Percentiles rank a stretch among this genome's conserved stretches.
These are phyloP conservation scores for Nemania sp. DNA, from an alignment of 2,329 filamentous ascomycete species.

Conservation along the genomic window DNA sequence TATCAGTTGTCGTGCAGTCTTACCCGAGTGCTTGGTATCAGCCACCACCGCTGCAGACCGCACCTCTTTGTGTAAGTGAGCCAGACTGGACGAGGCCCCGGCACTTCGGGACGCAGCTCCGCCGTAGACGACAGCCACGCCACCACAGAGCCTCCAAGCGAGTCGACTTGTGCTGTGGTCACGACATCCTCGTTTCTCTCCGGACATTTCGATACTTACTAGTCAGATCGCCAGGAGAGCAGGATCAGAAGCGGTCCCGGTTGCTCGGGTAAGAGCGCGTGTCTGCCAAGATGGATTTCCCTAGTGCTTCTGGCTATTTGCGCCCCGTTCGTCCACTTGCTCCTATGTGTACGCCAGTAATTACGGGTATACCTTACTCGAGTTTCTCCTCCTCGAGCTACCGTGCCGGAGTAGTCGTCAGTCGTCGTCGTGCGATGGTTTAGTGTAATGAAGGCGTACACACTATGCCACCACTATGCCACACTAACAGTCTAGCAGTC, in stretches of 20 bases:
- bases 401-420: conserved; percentile 2
- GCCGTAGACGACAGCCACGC: conserved; percentile 2
- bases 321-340: no score
- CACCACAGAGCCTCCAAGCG: conserved; percentile 1
- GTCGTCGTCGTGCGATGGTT: not conserved
- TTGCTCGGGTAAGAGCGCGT: conserved; percentile 3
- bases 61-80: no score
- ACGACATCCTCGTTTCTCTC: not conserved
- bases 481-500: no score
- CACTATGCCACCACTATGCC: no score
- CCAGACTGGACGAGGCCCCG: conserved; percentile 4
- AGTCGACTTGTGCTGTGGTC: not conserved
- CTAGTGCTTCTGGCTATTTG: not conserved
- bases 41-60: conserved; percentile 9
- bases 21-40: not conserved
- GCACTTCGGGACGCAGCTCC: conserved; percentile 26
- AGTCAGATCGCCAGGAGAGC: no score
- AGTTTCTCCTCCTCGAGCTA: no score
- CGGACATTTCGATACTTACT: no score
- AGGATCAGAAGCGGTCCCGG: not conserved
- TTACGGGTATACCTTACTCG: no score
- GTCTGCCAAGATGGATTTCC: not conserved
- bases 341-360: no score
- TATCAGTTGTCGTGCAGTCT: not conserved
- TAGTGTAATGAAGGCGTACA: not conserved